These are phyloP conservation scores for Mycena alexandri DNA, from an alignment of 768 basidiomycete species.

Conservation along the genomic window DNA sequence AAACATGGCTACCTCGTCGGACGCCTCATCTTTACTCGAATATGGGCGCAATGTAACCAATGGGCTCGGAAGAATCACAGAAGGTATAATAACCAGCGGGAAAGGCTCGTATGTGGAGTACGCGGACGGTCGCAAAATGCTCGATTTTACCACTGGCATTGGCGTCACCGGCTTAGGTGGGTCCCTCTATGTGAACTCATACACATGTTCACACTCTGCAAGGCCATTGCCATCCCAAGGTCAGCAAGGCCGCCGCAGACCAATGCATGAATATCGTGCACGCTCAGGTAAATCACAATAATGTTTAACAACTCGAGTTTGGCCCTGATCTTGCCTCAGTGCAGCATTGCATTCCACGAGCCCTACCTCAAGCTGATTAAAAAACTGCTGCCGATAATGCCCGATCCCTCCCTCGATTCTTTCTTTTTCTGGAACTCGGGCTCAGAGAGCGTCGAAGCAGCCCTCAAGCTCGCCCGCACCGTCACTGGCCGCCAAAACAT, in stretches of 20 bases:
- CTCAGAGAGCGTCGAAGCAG: constrained; percentile 91
- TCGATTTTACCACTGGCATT: constrained; percentile 92
- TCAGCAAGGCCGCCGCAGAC: constrained; percentile 89
- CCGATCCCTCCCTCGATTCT: constrained; percentile 88
- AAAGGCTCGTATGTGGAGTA: constrained; percentile 81
- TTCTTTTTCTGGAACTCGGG: constrained; percentile 99
- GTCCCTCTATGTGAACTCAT: constrained; percentile 27
- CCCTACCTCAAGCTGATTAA: constrained; percentile 92
- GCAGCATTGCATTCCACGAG: constrained; percentile 88
- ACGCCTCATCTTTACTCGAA: constrained; percentile 45
- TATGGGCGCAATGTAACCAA: constrained; percentile 61
- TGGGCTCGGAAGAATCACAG: constrained; percentile 59
- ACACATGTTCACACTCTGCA: constrained; percentile 11
- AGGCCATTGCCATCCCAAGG: constrained; percentile 91
- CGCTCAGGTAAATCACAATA: constrained; percentile 67
- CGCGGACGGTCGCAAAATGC: constrained; percentile 76
- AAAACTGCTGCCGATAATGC: constrained; percentile 89
- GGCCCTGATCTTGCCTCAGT: constrained; percentile 57
- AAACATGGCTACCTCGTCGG: constrained; percentile 28
- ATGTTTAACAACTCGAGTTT: neutral
- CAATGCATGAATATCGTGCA: constrained; percentile 88
- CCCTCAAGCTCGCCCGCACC: constrained; percentile 87
- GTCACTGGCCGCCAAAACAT: constrained; percentile 89
- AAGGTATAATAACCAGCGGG: constrained; percentile 74
- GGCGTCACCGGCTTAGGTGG: constrained; percentile 88